Evolutionary conservation across 495 filamentous ascomycete species (phyloP), one percentile per base, ranked within the genome.

Genomic region (Mytilinidion resinicola): DNA sequence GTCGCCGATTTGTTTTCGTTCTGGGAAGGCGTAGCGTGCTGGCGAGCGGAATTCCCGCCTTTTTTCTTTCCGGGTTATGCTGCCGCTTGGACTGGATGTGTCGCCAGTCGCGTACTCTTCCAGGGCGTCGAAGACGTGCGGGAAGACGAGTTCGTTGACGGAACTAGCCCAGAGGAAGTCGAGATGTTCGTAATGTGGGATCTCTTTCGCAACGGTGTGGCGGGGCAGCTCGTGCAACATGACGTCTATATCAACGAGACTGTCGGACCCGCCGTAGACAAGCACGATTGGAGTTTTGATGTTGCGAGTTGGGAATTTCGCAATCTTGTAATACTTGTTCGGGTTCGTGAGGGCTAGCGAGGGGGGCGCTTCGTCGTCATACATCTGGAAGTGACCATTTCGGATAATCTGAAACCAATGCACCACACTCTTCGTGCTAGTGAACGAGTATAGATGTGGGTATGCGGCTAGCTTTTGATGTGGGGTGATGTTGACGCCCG

Each of bases 351-450:
- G 59, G 48, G 76, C 78, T 44, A 89, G 73, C 1, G 82, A 82
- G 4, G 79, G 77, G 55, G 87, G 85, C 7, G 93, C 80, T 66
- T 96, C 92, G 66, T 98, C 93, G 66, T 98, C 93, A 70, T 90
- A 97, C 87, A 98, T 96, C 71, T 97, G 93, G 69, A 98, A 98
- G 34, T 80, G 87, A 61, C 88, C 86, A 66, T 91, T 96, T 46
- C 93, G 85, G 61, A 98, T 97, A 65, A 98, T 96, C 67, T 98
- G 93, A 72, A 98, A 98, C 93, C 93, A 98, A 65, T 98, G 93
- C 0, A 98, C 93, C 9, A 96, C 89, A 12, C 85, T 88, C 68
- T 98, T 98, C 56, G 90, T 95, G 67, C 88, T 92, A 0, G 93
- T 96, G 69, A 90, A 97, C 2, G 91, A 96, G 69, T 95, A 98